A percentile compares a stretch with the other conserved stretches of the same genome.
phyloP scores from a whole-genome alignment of 139 green algal species.

The Zygnema circumcarinatum region DNA sequence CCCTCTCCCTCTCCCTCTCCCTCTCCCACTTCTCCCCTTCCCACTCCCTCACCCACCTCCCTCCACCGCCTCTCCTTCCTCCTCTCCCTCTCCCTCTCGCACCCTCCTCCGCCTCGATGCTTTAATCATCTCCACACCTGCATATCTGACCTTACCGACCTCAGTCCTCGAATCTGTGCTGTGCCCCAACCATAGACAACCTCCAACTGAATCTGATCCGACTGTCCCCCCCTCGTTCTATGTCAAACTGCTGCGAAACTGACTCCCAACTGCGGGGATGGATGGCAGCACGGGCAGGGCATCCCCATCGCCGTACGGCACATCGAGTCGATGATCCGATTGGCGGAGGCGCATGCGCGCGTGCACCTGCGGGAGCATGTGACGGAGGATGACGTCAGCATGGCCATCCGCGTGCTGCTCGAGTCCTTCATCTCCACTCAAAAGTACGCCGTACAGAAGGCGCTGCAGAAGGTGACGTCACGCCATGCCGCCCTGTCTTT shows the following conservation, averaged over 20 bases:
- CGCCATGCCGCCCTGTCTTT: no score
- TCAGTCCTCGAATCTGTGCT: not conserved
- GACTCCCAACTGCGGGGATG: no score
- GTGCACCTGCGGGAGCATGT: conserved; percentile 96
- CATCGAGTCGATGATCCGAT: conserved; percentile 96
- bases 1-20: not conserved
- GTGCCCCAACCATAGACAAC: no score
- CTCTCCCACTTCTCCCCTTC: not conserved
- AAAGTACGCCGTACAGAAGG: conserved; percentile 93
- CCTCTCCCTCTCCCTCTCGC: no score
- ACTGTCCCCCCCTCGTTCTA: no score
- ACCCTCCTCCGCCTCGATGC: no score
- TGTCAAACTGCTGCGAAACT: no score
- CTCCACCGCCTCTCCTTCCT: no score
- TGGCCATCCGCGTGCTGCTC: conserved; percentile 85
- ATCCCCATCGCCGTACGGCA: conserved; percentile 97
- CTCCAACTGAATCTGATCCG: no score
- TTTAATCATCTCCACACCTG: no score
- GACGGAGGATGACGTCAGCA: conserved; percentile 63
- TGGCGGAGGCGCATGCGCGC: conserved; percentile 90
- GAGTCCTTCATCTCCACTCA: conserved; percentile 94
- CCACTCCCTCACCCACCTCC: not conserved
- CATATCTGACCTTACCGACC: not conserved
- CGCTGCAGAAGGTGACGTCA: conserved; percentile 72
- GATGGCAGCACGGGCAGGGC: conserved; percentile 79